Conservation (phyloP, 192 early-diverging fungal species). For the Powellomyces hirtus region DNA sequence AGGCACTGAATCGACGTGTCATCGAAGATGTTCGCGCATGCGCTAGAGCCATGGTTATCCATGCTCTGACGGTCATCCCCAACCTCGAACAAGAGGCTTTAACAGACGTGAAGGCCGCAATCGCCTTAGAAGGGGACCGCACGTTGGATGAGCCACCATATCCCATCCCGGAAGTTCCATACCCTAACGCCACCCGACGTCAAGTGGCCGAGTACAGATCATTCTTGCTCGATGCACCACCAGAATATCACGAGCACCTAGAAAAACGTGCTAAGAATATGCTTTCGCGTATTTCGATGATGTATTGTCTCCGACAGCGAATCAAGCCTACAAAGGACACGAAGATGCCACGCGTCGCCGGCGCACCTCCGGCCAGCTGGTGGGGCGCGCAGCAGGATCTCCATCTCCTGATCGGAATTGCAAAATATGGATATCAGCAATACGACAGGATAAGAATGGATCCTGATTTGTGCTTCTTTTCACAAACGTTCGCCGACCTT, state of each 20-base stretch:
- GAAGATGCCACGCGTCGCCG: conserved; percentile 65
- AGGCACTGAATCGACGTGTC: conserved; percentile 6
- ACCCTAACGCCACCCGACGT: conserved; percentile 60
- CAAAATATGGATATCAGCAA: conserved; percentile 75
- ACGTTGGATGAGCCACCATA: conserved; percentile 25
- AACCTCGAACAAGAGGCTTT: conserved; percentile 59
- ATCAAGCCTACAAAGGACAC: conserved; percentile 65
- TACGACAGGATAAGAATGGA: conserved; percentile 50
- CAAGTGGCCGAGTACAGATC: conserved; percentile 47
- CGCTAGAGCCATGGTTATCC: conserved; percentile 40
- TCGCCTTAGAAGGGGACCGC: conserved; percentile 11
- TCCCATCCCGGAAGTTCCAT: conserved; percentile 57
- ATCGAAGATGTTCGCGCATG: conserved; percentile 31
- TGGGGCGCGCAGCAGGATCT: conserved; percentile 80
- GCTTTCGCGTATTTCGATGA: conserved; percentile 68
- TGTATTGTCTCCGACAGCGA: conserved; percentile 70
- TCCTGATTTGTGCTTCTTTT: conserved; percentile 41
- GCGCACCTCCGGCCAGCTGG: conserved; percentile 50
- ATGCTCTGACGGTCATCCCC: conserved; percentile 43
- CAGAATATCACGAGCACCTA: conserved; percentile 74
- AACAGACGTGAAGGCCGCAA: conserved; percentile 57
- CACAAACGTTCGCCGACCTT: conserved; percentile 27
- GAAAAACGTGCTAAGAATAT: conserved; percentile 64
- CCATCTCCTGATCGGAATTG: conserved; percentile 74
- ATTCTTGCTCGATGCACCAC: conserved; percentile 67